Evolutionary conservation across 2,329 filamentous ascomycete genomes (phyloP), one percentile per base, ranked within the genome.

Genomic region (Epichloe coenophiala): DNA sequence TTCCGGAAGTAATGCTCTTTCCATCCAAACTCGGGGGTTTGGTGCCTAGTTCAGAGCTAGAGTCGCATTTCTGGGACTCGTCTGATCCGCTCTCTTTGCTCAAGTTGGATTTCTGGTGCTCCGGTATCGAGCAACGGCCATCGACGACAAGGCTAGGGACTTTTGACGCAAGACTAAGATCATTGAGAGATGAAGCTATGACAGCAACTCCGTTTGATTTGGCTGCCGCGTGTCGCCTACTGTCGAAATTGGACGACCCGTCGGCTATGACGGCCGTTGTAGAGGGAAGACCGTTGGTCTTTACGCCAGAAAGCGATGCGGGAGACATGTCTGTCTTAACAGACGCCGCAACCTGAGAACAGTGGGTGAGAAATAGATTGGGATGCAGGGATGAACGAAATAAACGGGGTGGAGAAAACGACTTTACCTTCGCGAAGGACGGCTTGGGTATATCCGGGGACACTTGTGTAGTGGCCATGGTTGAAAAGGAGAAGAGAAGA

Each of bases 1-100:
- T 95, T 15, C 88, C 88, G 27, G 91, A 97, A 4, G 88, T 88
- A 59, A 94, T 87, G 65, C 90, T 96, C 70, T 96, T 96, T 46
- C 87, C 89, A 64, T 96, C 91, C 40, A 95, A 75, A 63, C 89
- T 96, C 37, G 88, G 85, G 48, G 88, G 87, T 67, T 96, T 96
- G 3, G 83, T 89, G 39, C 74, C 80, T 31, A 82, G 67, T 51
- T 84, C 80, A 3, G 80, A 84, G 58, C 69, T 77, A 2, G 80
- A 83, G 61, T 84, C 80, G 41, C 77, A 75, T 60, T 72, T 73
- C 56, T 75, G 76, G 13, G 77, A 80, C 45, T 78, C 76, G 53
- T 80, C 76, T 2, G 76, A 78, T 31, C 69, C 68, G 42, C 68
- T 73, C 50, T 74, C 72, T 55, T 67, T 68, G 51, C 63, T 66